Base-by-base conservation (phyloP, 2,329 filamentous ascomycete genomes). In the Emergomyces africanus region DNA sequence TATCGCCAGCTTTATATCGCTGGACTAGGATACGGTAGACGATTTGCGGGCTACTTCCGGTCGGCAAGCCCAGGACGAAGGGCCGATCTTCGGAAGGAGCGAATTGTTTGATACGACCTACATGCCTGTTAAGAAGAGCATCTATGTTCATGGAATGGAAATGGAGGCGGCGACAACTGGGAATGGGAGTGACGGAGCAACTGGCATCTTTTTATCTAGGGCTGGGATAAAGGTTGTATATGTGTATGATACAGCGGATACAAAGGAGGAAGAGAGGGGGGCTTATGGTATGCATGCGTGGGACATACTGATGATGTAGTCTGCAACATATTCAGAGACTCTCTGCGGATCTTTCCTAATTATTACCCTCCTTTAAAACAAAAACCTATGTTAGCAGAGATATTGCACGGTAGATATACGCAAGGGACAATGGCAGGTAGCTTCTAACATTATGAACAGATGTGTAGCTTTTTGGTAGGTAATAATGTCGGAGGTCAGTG, bases 61-160 rank as follows among this genome's bases (percentile, higher is more conserved):
- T 95, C 10, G 89, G 89, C 54, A 95, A 79, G 60, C 89, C 89
- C 53, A 95, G 83, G 5, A 94, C 87, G 68, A 95, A 94, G 0
- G 88, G 89, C 65, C 84, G 83, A 64, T 83, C 76, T 54, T 85
- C 76, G 5, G 86, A 88, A 42, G 89, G 89, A 54, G 81, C 80
- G 74, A 90, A 94, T 61, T 83, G 76, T 67, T 86, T 88, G 78
- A 94, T 92, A 65, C 88, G 85, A 66, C 88, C 86, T 86, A 64
- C 23, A 58, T 3, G 48, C 23, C 28, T 20, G 57, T 58, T 48
- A 58, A 58, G n/a, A 44, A 48, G 14, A 10, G 4, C 9, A 5
- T n/a, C 4, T 23, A 57, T 48, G 54, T 35, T 51, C 44, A 50
- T 51, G 39, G 23, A 23, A 46, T 25, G 46, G 42, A 23, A 23